Base-by-base conservation (phyloP, 2,329 filamentous ascomycete species). In the Botrytis hyacinthi region DNA sequence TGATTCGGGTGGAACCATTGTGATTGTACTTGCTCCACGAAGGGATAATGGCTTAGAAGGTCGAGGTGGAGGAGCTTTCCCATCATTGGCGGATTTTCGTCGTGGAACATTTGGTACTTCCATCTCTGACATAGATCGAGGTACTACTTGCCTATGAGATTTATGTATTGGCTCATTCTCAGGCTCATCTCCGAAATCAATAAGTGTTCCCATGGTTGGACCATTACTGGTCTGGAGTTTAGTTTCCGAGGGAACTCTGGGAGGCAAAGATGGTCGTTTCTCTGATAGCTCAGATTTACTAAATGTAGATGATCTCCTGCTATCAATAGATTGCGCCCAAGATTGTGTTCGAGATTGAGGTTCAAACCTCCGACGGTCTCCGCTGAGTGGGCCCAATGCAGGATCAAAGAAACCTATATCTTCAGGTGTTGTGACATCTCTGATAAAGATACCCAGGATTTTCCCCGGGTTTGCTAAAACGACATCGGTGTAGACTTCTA, bases 401-500 rank as follows among this genome's bases (percentile, higher is more conserved):
- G 80, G 79, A 72, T 97, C 93, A 79, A 98, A 98, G 81, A 96
- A 98, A 0, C 89, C 89, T 20, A 89, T 86, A 65, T 85, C 86
- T 54, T 92, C 88, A 0, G 92, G 88, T 0, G 94, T 97, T 0
- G 96, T 99, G 35, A 99, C 93, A 82, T 99, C 96, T 72, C 97
- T 89, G 76, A 99, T 98, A 82, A 98, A 98, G 10, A 99, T 89
- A 0, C 96, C 44, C 94, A 84, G 71, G 3, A 99, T 90, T 42
- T 93, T 89, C 0, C 93, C 92, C 0, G 95, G 95, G 78, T 98
- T 91, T 3, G 93, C 90, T 48, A 95, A 80, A 0, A 92, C 95
- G n/a, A 97, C 88, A 76, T 99, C 96, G 0, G 95, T 98, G 80
- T 99, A 99, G 0, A 98, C 94, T 81, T 99, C 97, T 4, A 99